Evolutionary conservation across 352 stramenopile genomes (phyloP), one percentile per base, ranked within the genome.

Genomic region (Phytopythium aichiense): DNA sequence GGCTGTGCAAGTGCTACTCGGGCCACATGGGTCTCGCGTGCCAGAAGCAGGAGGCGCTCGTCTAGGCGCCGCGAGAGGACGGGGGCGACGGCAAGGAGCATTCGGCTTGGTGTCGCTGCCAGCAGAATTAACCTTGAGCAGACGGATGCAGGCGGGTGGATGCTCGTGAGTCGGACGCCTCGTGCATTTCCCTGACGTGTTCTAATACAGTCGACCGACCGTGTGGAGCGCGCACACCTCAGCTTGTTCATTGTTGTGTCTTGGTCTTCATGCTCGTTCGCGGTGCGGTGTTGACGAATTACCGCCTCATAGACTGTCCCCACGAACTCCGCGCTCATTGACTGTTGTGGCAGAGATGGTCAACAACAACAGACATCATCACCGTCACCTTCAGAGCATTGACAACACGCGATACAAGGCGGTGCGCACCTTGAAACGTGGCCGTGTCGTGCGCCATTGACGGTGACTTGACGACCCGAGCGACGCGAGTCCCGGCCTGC

Each of bases 11-110:
- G 53, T 94, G 85, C 62, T 94, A 72, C 53, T 53, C 79, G 7
- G 84, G 85, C 0, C 83, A 92, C 67, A 91, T 91, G 77, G 81
- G 85, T 0, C 71, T 92, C 22, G 84, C 82, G 18, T 94, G 84
- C 54, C 68, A 92, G 56, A 78, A 72, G 28, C 83, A 94, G 51
- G 80, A 89, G 59, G 80, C 77, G 22, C 67, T 56, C 31, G 50
- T 56, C 31, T 56, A 43, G n/a, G 15, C 5, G 35, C 13, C 6
- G 15, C 7, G 11, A 23, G 42, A 49, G 20, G 20, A 23, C 18
- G 20, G 22, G 0, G 46, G 3, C 13, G 46, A 35, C 46, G 46
- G 22, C 23, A 13, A 22, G 7, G 20, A 49, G 42, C 42, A 25
- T n/a, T 11, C 42, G 22, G 42, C 18, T 25, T n/a, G 42, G 22